phyloP scores from a whole-genome alignment of 352 stramenopile species.

The Phytophthora cactorum region DNA sequence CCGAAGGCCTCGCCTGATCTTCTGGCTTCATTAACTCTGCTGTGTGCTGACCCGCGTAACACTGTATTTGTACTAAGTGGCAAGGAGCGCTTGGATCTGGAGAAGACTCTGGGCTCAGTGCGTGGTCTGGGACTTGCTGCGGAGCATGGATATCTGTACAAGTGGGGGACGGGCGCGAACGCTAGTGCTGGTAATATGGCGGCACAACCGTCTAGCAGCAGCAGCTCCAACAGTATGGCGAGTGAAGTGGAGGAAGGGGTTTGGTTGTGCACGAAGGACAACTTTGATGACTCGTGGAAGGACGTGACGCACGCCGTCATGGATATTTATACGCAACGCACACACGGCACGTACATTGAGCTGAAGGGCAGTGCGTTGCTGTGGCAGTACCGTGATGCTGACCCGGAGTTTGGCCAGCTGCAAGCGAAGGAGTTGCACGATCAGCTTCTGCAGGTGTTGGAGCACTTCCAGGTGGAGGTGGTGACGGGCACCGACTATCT shows the following conservation, averaged over 20 bases:
- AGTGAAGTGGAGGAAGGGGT: constrained; percentile 58
- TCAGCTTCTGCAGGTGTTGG: constrained; percentile 95
- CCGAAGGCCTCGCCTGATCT: constrained; percentile 69
- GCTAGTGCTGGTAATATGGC: constrained; percentile 42
- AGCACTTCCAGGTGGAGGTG: constrained; percentile 97
- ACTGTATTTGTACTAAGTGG: constrained; percentile 99
- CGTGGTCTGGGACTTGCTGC: constrained; percentile 95
- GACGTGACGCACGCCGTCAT: constrained; percentile 97
- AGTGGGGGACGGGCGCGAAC: constrained; percentile 74
- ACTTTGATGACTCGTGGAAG: constrained; percentile 97
- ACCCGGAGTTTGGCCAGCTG: constrained; percentile 98
- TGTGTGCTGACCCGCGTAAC: constrained; percentile 96
- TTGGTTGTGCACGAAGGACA: constrained; percentile 88
- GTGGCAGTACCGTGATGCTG: constrained; percentile 99
- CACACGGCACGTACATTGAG: constrained; percentile 99
- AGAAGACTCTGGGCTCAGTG: constrained; percentile 94
- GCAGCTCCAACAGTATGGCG: constrained; percentile 34
- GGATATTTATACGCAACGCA: constrained; percentile 98
- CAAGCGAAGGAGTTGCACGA: constrained; percentile 99
- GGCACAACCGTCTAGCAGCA: constrained; percentile 20
- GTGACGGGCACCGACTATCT: constrained; percentile 88
- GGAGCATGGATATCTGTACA: constrained; percentile 99
- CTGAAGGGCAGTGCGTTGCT: constrained; percentile 98
- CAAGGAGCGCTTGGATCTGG: constrained; percentile 94
- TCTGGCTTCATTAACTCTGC: constrained; percentile 86